phyloP scores from a whole-genome alignment of 78 protist species.

The Paratrimastix pyriformis region DNA sequence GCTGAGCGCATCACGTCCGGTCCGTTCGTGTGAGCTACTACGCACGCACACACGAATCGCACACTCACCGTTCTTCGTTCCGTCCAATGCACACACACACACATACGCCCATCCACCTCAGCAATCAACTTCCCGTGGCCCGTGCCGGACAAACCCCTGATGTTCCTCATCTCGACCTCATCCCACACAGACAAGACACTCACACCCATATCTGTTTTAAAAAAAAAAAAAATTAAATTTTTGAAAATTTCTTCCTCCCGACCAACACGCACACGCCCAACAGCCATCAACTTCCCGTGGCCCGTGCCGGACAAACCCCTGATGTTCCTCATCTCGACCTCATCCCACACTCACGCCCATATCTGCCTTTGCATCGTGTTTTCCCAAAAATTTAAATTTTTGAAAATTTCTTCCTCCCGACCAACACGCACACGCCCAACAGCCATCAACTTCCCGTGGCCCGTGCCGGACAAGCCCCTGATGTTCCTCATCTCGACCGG shows the following conservation, averaged over 20 bases:
- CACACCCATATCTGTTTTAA: neutral
- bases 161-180: slow-evolving; percentile 75
- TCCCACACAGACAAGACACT: too few species aligned
- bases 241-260: neutral
- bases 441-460: slow-evolving; percentile 81
- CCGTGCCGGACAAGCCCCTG: slow-evolving; percentile 82
- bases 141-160: slow-evolving; percentile 75
- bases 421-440: neutral
- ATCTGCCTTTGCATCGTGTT: neutral
- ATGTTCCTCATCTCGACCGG: slow-evolving; percentile 78
- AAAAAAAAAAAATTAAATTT: too few species aligned
- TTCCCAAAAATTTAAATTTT: neutral
- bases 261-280: neutral
- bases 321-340: slow-evolving; percentile 76
- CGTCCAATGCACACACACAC: neutral
- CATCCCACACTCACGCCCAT: too few species aligned
- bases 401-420: neutral
- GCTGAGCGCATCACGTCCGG: too few species aligned
- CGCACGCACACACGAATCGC: too few species aligned
- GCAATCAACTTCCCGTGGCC: slow-evolving; percentile 83
- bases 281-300: slow-evolving; percentile 75
- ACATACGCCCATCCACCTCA: neutral
- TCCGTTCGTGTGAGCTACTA: too few species aligned
- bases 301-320: slow-evolving; percentile 80
- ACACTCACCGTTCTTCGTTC: too few species aligned